Conservation (phyloP, 148 eudicot species). For the Rhododendron ferrugineum region DNA sequence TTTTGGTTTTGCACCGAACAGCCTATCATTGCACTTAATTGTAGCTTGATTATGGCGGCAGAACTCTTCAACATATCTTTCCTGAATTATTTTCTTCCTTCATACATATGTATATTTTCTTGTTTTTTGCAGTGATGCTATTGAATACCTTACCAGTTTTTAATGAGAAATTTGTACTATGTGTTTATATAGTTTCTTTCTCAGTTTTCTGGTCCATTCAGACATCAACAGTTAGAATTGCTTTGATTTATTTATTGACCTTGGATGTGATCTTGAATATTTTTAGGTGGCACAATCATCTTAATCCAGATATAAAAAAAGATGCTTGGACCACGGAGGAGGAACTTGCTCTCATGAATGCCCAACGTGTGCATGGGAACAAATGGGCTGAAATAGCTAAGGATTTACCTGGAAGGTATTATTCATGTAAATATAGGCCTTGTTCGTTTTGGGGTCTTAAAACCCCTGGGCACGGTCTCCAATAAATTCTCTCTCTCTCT, state of each 20-base stretch:
- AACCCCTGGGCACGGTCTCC: too few relatives aligned
- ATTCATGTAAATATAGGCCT: background rate
- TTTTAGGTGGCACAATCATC: conserved; percentile 97
- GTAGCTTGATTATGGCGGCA: background rate
- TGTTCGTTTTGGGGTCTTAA: too few relatives aligned
- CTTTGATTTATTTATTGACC: conserved; percentile 2
- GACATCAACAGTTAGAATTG: background rate
- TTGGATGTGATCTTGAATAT: conserved; percentile 10
- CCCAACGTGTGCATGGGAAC: conserved; percentile 73
- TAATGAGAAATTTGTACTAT: background rate
- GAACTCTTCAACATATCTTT: background rate
- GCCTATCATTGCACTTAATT: background rate
- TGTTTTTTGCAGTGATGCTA: background rate
- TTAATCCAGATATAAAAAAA: conserved; percentile 83
- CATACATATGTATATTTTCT: background rate
- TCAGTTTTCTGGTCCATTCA: background rate
- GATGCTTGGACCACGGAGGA: conserved; percentile 92
- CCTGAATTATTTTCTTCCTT: background rate
- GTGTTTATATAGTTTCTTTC: background rate
- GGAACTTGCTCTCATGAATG: conserved; percentile 73
- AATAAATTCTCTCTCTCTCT: too few relatives aligned
- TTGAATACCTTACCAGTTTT: background rate
- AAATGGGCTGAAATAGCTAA: conserved; percentile 98
- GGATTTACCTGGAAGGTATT: conserved; percentile 81
- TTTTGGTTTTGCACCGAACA: background rate